Percentiles rank a stretch among this genome's conserved stretches.
phyloP scores from a whole-genome alignment of 1,139 yeast genomes.

The Debaryomyces sp. region DNA sequence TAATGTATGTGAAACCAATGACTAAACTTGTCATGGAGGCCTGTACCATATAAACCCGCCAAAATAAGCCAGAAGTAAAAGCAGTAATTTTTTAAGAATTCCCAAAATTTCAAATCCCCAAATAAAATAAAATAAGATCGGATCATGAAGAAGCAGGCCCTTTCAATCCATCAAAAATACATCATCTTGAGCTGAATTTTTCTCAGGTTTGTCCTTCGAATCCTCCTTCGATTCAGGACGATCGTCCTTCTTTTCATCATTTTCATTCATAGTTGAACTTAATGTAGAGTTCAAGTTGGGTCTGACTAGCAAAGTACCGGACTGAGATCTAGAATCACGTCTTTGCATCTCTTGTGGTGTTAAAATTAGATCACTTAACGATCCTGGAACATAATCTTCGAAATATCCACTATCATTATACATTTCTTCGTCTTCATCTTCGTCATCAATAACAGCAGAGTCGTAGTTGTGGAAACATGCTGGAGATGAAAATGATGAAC shows the following conservation, averaged over 20 bases:
- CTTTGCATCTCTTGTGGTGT: slow-evolving; percentile 78
- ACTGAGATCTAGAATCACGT: slow-evolving; percentile 61
- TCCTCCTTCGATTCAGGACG: neutral
- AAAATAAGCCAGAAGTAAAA: slow-evolving; percentile 1
- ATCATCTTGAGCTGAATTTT: slow-evolving; percentile 20
- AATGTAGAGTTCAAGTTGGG: slow-evolving; percentile 27
- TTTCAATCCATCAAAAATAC: slow-evolving; percentile 41
- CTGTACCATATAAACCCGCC: neutral
- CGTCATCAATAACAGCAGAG: slow-evolving; percentile 46
- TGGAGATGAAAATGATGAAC: slow-evolving; percentile 13
- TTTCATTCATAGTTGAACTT: slow-evolving; percentile 8
- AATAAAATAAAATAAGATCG: neutral
- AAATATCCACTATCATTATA: slow-evolving; percentile 41
- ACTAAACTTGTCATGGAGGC: neutral
- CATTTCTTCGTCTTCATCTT: slow-evolving; percentile 27
- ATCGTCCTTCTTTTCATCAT: slow-evolving; percentile 10
- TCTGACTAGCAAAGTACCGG: slow-evolving; percentile 45
- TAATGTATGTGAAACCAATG: neutral
- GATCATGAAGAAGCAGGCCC: neutral
- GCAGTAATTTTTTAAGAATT: neutral
- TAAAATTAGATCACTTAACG: slow-evolving; percentile 65
- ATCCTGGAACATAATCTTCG: slow-evolving; percentile 79
- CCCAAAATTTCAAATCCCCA: neutral
- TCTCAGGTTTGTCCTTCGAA: neutral
- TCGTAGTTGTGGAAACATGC: slow-evolving; percentile 20